A percentile compares a stretch with the other conserved stretches of the same genome.
Evolutionary conservation across 371 early-diverging fungal species (phyloP).

Genomic region (Lichtheimia hyalospora): DNA sequence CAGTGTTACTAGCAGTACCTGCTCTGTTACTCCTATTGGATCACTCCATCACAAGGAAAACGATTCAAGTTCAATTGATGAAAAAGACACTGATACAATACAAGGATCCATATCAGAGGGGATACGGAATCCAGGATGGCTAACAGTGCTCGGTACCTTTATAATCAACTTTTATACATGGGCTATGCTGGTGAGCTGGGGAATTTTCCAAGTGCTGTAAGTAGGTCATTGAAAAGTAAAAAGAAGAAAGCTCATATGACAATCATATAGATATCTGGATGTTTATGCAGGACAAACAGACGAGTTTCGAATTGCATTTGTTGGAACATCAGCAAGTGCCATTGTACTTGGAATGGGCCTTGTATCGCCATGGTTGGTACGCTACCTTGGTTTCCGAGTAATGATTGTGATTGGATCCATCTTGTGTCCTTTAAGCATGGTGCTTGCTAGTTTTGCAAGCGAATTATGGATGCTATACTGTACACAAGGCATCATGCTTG

Average conservation of each 20-base stretch:
- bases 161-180: constrained; percentile 18
- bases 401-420: constrained; percentile 49
- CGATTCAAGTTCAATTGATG: too few relatives aligned
- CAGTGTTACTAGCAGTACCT: too few relatives aligned
- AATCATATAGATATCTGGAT: constrained; percentile 11
- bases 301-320: constrained; percentile 15
- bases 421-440: constrained; percentile 23
- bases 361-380: constrained; percentile 53
- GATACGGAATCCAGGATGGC: constrained; percentile 24
- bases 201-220: constrained; percentile 19
- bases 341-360: constrained; percentile 9
- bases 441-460: constrained; percentile 43
- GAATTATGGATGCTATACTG: constrained; percentile 50
- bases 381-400: constrained; percentile 47
- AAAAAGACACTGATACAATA: too few relatives aligned
- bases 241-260: neutral
- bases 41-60: too few relatives aligned
- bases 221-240: neutral
- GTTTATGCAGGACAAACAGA: constrained; percentile 16
- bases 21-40: too few relatives aligned
- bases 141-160: constrained; percentile 15
- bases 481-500: constrained; percentile 53
- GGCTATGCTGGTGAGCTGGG: constrained; percentile 17
- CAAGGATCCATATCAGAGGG: constrained; percentile 18
- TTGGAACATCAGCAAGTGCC: constrained; percentile 12